Percentiles rank a stretch among this genome's conserved stretches.
These are phyloP conservation scores for Hymenoscyphus linearis DNA, from an alignment of 2,329 filamentous ascomycete species.

Conservation along the genomic window DNA sequence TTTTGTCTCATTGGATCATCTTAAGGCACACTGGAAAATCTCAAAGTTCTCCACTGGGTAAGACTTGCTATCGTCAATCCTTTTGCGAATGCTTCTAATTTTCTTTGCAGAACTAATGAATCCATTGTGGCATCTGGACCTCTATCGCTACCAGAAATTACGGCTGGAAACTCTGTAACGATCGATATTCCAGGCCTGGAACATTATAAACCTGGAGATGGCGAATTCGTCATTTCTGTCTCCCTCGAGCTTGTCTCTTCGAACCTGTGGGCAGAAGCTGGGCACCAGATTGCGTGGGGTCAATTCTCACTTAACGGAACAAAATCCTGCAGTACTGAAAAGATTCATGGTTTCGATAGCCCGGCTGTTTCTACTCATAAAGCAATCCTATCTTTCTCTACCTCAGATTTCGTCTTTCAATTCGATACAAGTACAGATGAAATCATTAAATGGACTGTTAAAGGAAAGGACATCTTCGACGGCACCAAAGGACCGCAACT, in stretches of 20 bases:
- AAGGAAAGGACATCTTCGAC: constrained; percentile 6
- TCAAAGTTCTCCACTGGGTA: constrained; percentile 6
- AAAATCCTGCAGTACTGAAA: background rate
- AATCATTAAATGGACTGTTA: constrained; percentile 6
- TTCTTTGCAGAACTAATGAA: background rate
- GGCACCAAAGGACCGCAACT: constrained; percentile 1
- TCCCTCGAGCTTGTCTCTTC: constrained; percentile 31
- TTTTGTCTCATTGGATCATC: constrained; percentile 45
- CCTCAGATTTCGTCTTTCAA: constrained; percentile 2
- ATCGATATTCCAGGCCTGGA: constrained; percentile 37
- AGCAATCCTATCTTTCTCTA: background rate
- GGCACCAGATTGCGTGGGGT: constrained; percentile 51
- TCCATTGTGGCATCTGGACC: constrained; percentile 1
- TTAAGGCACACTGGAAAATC: constrained; percentile 25
- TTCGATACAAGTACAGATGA: constrained; percentile 6
- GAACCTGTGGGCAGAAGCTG: constrained; percentile 45
- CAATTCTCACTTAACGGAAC: constrained; percentile 39
- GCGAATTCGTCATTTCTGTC: constrained; percentile 2
- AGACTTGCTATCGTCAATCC: background rate
- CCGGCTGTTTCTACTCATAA: constrained; percentile 27
- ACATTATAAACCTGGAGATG: constrained; percentile 35
- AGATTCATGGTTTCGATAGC: constrained; percentile 23
- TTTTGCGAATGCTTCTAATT: background rate
- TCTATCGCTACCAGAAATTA: constrained; percentile 2
- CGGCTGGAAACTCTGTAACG: constrained; percentile 9